phyloP scores from a whole-genome alignment of 2,329 filamentous ascomycete species.

The Domatiomyces catenatus region DNA sequence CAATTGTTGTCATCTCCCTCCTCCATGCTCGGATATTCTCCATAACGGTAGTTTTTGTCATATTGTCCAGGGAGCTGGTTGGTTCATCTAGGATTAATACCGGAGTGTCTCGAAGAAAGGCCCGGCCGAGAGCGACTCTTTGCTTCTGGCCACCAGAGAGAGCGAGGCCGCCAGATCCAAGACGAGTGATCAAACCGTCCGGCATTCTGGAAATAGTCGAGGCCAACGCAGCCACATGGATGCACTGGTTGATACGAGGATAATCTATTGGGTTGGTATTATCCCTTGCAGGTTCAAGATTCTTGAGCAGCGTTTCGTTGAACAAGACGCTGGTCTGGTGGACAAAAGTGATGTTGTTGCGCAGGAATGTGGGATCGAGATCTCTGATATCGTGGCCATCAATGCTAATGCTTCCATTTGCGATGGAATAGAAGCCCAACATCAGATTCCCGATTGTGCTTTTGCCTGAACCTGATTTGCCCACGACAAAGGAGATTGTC shows the following conservation, averaged over 20 bases:
- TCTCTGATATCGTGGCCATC: constrained; percentile 48
- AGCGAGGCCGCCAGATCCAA: constrained; percentile 53
- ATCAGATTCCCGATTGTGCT: constrained; percentile 74
- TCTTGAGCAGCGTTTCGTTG: constrained; percentile 60
- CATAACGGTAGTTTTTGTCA: constrained; percentile 53
- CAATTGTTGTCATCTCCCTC: constrained; percentile 66
- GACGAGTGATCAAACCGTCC: constrained; percentile 52
- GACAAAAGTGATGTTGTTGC: constrained; percentile 61
- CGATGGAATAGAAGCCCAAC: constrained; percentile 58
- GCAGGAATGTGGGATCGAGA: constrained; percentile 56
- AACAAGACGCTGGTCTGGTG: constrained; percentile 75
- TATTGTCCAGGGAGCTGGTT: constrained; percentile 71
- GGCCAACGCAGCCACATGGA: constrained; percentile 53
- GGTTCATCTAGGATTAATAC: constrained; percentile 79
- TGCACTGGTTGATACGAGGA: constrained; percentile 46
- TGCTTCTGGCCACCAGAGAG: constrained; percentile 80
- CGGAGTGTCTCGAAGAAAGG: constrained; percentile 58
- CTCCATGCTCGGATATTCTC: constrained; percentile 65
- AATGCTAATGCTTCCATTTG: constrained; percentile 49
- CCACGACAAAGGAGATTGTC: constrained; percentile 65
- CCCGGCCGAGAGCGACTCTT: constrained; percentile 63
- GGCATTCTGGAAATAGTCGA: constrained; percentile 53
- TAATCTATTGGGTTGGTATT: constrained; percentile 34
- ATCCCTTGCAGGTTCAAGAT: constrained; percentile 56
- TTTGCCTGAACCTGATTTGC: constrained; percentile 79